phyloP scores from a whole-genome alignment of 805 yeast species.

The Pichia nakasei region DNA sequence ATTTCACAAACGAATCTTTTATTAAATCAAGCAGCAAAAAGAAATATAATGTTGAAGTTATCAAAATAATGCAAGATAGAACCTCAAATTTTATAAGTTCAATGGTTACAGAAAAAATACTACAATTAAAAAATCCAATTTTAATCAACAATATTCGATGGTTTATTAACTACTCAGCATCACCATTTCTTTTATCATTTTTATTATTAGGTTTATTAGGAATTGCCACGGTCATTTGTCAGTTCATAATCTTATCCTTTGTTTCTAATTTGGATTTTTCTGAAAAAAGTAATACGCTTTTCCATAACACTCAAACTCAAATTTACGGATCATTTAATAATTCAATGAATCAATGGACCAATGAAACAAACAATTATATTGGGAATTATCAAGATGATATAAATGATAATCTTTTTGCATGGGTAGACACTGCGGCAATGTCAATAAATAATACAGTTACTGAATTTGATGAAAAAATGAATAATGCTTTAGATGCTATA shows the following conservation, averaged over 20 bases:
- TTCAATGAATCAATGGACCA: conserved; percentile 41
- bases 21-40: conserved; percentile 5
- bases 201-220: conserved; percentile 53
- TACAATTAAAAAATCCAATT: conserved; percentile 10
- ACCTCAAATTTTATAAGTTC: conserved; percentile 13
- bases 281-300: conserved; percentile 2
- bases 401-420: conserved; percentile 59
- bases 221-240: conserved; percentile 42
- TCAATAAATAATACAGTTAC: conserved; percentile 54
- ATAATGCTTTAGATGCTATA: conserved; percentile 44
- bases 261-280: conserved; percentile 4
- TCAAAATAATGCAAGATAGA: conserved; percentile 21
- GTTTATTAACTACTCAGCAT: conserved; percentile 42
- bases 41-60: conserved; percentile 18
- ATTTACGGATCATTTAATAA: conserved; percentile 18
- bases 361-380: conserved; percentile 48
- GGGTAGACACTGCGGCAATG: conserved; percentile 49
- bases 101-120: conserved; percentile 11
- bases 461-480: conserved; percentile 49
- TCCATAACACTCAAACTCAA: conserved; percentile 10
- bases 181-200: conserved; percentile 42
- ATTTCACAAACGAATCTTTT: conserved; percentile 13
- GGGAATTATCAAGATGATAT: conserved; percentile 38
- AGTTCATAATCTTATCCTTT: conserved; percentile 35
- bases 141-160: conserved; percentile 27